Evolutionary conservation across 495 filamentous ascomycete species (phyloP).

Genomic region (Lasiosphaeris hirsuta): DNA sequence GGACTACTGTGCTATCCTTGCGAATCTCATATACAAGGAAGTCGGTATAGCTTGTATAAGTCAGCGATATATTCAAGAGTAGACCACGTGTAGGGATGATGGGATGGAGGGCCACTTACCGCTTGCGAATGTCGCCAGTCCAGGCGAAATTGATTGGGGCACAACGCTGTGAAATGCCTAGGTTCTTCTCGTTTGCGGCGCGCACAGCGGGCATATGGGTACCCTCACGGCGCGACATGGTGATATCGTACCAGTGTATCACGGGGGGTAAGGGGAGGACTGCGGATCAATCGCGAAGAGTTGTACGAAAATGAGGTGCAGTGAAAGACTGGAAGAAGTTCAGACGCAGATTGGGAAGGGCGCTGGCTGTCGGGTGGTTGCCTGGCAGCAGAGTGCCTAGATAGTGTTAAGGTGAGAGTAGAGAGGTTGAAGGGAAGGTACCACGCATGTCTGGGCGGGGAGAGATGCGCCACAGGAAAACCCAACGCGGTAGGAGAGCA

Average conservation of each 20-base stretch:
- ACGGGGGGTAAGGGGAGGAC: too few species aligned
- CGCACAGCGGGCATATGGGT: constrained; percentile 35
- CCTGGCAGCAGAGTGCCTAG: too few species aligned
- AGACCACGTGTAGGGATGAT: not conserved
- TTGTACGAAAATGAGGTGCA: too few species aligned
- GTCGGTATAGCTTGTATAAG: constrained; percentile 72
- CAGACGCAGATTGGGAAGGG: too few species aligned
- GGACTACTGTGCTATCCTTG: constrained; percentile 72
- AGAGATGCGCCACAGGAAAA: too few species aligned
- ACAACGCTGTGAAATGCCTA: constrained; percentile 36
- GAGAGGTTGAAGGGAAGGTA: too few species aligned
- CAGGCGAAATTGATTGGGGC: constrained; percentile 32
- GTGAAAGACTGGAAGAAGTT: too few species aligned
- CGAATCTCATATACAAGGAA: constrained; percentile 93
- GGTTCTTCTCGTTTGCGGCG: constrained; percentile 30
- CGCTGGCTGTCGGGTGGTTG: too few species aligned
- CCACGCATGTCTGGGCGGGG: too few species aligned
- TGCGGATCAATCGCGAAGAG: too few species aligned
- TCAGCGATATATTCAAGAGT: not conserved
- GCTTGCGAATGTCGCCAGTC: constrained; percentile 38
- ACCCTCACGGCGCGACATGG: constrained; percentile 24
- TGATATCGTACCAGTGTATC: constrained; percentile 3
- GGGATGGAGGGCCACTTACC: constrained; percentile 21
- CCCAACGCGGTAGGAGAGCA: too few species aligned
- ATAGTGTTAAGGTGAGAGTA: too few species aligned